Conservation (phyloP, 148 eudicot genomes). For the Pouteria glomerata region DNA sequence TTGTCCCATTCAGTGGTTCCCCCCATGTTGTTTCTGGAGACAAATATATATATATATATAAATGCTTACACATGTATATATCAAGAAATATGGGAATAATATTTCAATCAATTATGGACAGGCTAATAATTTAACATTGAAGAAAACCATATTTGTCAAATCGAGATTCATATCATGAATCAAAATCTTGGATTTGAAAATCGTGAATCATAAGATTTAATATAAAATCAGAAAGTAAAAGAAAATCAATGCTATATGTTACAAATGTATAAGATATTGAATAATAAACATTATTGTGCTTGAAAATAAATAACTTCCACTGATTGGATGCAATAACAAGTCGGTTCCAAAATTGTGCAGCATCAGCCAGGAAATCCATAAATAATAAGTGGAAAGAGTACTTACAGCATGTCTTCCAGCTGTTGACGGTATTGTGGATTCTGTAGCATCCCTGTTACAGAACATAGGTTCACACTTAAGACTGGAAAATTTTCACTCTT, state of each 20-base stretch:
- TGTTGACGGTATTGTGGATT: slow-evolving; percentile 90
- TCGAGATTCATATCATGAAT: no score
- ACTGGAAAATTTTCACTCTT: background rate
- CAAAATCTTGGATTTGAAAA: no score
- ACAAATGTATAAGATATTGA: no score
- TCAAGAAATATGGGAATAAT: background rate
- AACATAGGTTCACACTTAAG: slow-evolving; percentile 1
- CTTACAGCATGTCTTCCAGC: slow-evolving; percentile 93
- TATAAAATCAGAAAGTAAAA: no score
- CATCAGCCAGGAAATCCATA: no score
- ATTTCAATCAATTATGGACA: background rate
- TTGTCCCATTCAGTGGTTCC: slow-evolving; percentile 64
- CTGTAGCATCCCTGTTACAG: slow-evolving; percentile 85
- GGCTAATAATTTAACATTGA: background rate
- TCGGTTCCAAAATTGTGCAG: background rate
- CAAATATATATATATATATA: background rate
- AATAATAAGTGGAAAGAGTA: slow-evolving; percentile 10
- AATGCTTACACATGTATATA: background rate
- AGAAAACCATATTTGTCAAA: background rate
- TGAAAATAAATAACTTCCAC: no score
- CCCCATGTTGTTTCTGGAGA: slow-evolving; percentile 73
- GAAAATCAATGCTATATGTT: background rate
- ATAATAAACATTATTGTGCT: no score
- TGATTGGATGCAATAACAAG: background rate
- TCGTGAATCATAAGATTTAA: no score